Evolutionary conservation across 352 stramenopile genomes (phyloP).

Genomic region (Phytophthora hibernalis): DNA sequence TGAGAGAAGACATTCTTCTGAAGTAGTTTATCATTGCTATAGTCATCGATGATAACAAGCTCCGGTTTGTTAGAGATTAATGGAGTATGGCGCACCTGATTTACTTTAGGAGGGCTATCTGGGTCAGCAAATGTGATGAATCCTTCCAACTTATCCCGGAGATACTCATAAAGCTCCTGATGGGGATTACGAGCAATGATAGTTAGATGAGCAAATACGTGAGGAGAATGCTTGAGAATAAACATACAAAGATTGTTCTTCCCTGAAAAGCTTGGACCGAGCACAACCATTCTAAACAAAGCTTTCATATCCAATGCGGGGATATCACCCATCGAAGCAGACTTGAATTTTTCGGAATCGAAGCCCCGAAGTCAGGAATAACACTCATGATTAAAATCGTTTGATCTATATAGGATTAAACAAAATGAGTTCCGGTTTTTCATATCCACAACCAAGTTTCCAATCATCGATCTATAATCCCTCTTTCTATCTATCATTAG

Average conservation of each 20-base stretch:
- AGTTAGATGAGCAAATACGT: conserved; percentile 15
- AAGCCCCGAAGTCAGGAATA: conserved; percentile 15
- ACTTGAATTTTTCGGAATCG: conserved; percentile 8
- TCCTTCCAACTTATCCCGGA: conserved; percentile 4
- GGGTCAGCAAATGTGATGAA: conserved; percentile 15
- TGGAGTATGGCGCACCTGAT: conserved; percentile 5
- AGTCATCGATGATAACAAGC: conserved; percentile 29
- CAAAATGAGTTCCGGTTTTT: conserved; percentile 13
- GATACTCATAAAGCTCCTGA: conserved; percentile 10
- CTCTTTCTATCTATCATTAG: conserved; percentile 10
- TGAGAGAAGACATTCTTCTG: conserved; percentile 12
- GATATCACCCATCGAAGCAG: background rate
- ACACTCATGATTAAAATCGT: conserved; percentile 7
- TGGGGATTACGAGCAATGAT: conserved; percentile 17
- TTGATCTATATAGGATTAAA: conserved; percentile 12
- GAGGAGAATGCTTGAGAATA: conserved; percentile 14
- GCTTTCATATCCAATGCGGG: background rate
- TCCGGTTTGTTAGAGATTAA: conserved; percentile 18
- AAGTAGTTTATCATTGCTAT: conserved; percentile 15
- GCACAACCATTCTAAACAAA: conserved; percentile 9
- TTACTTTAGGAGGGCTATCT: background rate
- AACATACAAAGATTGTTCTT: conserved; percentile 15
- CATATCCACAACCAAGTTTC: conserved; percentile 11
- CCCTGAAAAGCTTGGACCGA: conserved; percentile 1
- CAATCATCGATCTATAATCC: conserved; percentile 11